These are phyloP conservation scores for Epichloe coenophiala DNA, from an alignment of 2,329 filamentous ascomycete species.

Conservation along the genomic window DNA sequence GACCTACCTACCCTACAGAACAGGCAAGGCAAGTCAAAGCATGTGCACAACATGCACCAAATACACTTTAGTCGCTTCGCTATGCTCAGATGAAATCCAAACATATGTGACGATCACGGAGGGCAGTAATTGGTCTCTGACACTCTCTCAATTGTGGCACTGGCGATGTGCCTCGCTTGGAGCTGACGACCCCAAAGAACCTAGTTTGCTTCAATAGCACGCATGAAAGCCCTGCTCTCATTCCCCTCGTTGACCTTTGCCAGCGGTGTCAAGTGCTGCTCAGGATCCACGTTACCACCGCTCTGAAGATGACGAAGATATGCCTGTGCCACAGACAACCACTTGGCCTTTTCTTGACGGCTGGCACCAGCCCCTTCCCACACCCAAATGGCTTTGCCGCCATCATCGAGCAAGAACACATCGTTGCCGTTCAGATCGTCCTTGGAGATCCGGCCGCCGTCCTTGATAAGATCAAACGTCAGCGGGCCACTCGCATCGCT, in stretches of 20 bases:
- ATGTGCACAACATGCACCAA: no score
- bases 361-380: conserved; percentile 51
- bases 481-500: conserved; percentile 47
- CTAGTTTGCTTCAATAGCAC: conserved; percentile 23
- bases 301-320: conserved; percentile 34
- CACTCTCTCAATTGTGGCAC: no score
- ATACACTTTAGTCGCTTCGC: no score
- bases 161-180: no score
- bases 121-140: no score
- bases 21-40: no score
- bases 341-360: conserved; percentile 41
- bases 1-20: background rate
- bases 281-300: conserved; percentile 5
- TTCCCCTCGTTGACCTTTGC: conserved; percentile 44
- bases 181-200: background rate
- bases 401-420: conserved; percentile 49
- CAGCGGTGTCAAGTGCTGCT: conserved; percentile 33
- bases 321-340: conserved; percentile 45
- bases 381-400: conserved; percentile 46
- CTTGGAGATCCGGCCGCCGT: conserved; percentile 30
- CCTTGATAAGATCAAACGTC: conserved; percentile 44
- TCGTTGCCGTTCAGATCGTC: conserved; percentile 44
- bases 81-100: no score
- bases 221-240: conserved; percentile 39
- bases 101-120: no score